Conservation (phyloP, 2,329 filamentous ascomycete genomes). For the Thermomyces lanuginosus region DNA sequence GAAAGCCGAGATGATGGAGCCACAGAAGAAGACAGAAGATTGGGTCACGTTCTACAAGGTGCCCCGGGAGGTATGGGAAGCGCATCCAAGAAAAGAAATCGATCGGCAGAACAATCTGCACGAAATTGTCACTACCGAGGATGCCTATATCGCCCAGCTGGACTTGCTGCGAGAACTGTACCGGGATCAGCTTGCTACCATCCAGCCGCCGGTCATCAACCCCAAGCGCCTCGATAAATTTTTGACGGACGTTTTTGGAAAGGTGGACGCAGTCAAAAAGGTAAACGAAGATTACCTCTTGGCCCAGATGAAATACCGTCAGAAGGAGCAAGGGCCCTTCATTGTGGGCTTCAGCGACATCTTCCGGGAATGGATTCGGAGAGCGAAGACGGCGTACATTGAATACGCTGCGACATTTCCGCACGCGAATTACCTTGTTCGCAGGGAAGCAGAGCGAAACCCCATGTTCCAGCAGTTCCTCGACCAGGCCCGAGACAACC, state of each 20-base stretch:
- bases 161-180: slow-evolving; percentile 76
- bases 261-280: slow-evolving; percentile 69
- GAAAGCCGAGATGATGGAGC: slow-evolving; percentile 53
- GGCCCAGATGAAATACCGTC: slow-evolving; percentile 87
- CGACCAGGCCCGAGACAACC: slow-evolving; percentile 61
- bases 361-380: slow-evolving; percentile 95
- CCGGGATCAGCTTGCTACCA: slow-evolving; percentile 56
- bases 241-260: slow-evolving; percentile 72
- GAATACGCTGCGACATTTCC: slow-evolving; percentile 85
- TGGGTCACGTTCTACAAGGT: slow-evolving; percentile 85
- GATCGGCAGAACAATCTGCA: slow-evolving; percentile 88
- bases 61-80: slow-evolving; percentile 57
- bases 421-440: slow-evolving; percentile 63
- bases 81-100: slow-evolving; percentile 67
- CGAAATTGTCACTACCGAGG: slow-evolving; percentile 87
- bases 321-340: slow-evolving; percentile 93
- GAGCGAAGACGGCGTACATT: slow-evolving; percentile 74
- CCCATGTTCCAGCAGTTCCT: slow-evolving; percentile 74
- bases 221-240: slow-evolving; percentile 67
- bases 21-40: slow-evolving; percentile 54
- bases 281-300: slow-evolving; percentile 88
- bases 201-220: slow-evolving; percentile 65
- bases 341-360: slow-evolving; percentile 89
- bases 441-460: slow-evolving; percentile 71
- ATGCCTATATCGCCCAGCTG: slow-evolving; percentile 75